Conservation (phyloP, 345 rosid genomes). For the Cardamine chenopodiifolia region DNA sequence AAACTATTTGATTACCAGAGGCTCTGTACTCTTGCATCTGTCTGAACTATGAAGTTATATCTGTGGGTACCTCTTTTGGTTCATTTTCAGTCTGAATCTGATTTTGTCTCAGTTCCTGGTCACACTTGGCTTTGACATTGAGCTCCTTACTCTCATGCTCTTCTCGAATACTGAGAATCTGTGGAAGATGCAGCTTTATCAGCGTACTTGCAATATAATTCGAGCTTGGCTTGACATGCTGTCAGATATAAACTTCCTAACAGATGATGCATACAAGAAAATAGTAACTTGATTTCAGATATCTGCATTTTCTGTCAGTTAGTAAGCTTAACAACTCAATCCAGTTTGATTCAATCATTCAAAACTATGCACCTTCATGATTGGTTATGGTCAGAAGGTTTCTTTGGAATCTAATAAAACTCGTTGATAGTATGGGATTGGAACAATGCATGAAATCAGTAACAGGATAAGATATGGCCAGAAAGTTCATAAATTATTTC, state of each 20-base stretch:
- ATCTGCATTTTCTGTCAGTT: too few species aligned
- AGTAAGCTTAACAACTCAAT: not conserved
- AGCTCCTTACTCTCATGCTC: constrained; percentile 54
- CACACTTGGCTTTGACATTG: constrained; percentile 58
- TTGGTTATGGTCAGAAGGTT: not conserved
- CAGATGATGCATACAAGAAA: not conserved
- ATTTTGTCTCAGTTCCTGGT: constrained; percentile 63
- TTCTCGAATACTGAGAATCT: constrained; percentile 9
- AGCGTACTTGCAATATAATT: not conserved
- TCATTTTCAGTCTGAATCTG: constrained; percentile 76
- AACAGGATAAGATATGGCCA: not conserved
- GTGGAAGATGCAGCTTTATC: not conserved
- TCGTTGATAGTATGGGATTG: not conserved
- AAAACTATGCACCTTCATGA: not conserved
- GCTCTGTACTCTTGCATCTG: constrained; percentile 5
- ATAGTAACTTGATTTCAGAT: too few species aligned
- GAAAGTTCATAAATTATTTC: not conserved
- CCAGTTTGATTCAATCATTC: not conserved
- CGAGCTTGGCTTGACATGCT: not conserved
- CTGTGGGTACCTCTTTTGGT: constrained; percentile 17
- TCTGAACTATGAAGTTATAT: constrained; percentile 15
- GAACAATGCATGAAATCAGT: constrained; percentile 4
- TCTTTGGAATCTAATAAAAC: too few species aligned
- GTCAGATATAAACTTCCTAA: not conserved
- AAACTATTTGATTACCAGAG: too few species aligned